phyloP scores from a whole-genome alignment of 2,329 filamentous ascomycete species.

The Xylaria multiplex region DNA sequence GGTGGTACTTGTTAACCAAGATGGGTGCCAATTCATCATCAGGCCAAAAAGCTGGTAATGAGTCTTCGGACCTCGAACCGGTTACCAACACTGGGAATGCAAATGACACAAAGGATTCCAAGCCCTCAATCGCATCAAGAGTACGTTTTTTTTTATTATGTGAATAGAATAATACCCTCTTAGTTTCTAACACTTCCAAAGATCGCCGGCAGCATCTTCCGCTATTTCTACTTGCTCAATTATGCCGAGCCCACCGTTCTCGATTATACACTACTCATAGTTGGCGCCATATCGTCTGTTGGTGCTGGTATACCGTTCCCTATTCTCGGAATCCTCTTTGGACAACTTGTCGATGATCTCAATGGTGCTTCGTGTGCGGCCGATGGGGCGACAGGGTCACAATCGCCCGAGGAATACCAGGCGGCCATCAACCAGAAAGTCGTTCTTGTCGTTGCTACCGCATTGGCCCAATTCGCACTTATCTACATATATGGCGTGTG shows the following conservation, averaged over 20 bases:
- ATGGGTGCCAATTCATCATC: constrained; percentile 35
- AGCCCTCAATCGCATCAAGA: constrained; percentile 27
- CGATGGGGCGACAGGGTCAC: constrained; percentile 22
- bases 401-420: constrained; percentile 49
- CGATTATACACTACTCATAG: constrained; percentile 55
- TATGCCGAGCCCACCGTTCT: constrained; percentile 57
- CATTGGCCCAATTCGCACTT: constrained; percentile 65
- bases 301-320: constrained; percentile 71
- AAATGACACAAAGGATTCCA: constrained; percentile 8
- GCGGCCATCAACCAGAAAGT: constrained; percentile 61
- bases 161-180: not conserved
- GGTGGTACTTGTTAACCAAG: constrained; percentile 23
- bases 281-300: constrained; percentile 58
- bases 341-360: constrained; percentile 69
- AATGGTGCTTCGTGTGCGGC: constrained; percentile 65
- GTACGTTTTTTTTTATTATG: constrained; percentile 28
- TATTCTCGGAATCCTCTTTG: constrained; percentile 71
- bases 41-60: constrained; percentile 28
- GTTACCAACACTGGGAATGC: constrained; percentile 23
- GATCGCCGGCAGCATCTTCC: constrained; percentile 45
- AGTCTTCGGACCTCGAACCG: constrained; percentile 24
- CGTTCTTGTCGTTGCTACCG: constrained; percentile 67
- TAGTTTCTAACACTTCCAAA: constrained; percentile 23
- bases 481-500: constrained; percentile 68
- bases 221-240: constrained; percentile 58